phyloP scores from a whole-genome alignment of 2,329 filamentous ascomycete species.

The Monilinia fructicola region DNA sequence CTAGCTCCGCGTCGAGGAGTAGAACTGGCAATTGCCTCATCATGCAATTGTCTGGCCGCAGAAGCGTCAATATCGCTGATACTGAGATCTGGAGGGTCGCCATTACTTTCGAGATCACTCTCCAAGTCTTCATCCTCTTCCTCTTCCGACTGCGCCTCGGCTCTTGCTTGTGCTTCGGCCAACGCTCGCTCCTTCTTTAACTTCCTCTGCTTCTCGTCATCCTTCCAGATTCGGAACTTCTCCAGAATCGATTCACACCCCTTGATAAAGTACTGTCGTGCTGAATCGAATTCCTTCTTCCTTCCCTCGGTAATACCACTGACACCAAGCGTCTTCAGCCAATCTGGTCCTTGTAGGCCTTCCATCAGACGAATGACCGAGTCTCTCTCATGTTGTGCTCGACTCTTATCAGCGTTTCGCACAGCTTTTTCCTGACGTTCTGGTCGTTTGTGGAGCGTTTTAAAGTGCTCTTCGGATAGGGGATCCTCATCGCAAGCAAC shows the following conservation, averaged over 20 bases:
- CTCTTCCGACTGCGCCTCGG: conserved; percentile 39
- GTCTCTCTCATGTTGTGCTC: conserved; percentile 65
- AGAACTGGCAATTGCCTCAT: conserved; percentile 42
- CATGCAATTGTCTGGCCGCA: conserved; percentile 70
- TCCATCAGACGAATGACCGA: conserved; percentile 69
- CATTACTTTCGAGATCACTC: conserved; percentile 52
- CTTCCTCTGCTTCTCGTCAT: conserved; percentile 84
- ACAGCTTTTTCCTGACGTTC: conserved; percentile 62
- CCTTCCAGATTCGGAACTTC: conserved; percentile 85
- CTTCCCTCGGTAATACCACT: conserved; percentile 76
- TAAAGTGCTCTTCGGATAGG: conserved; percentile 55
- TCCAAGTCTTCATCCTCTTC: conserved; percentile 41
- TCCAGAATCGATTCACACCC: conserved; percentile 79
- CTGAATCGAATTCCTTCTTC: conserved; percentile 83
- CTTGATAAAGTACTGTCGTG: conserved; percentile 78
- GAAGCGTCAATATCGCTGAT: conserved; percentile 70
- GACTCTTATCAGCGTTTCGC: conserved; percentile 62
- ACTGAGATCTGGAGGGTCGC: conserved; percentile 58
- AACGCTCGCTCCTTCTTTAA: conserved; percentile 68
- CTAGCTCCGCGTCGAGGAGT: conserved; percentile 29
- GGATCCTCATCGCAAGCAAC: conserved; percentile 50
- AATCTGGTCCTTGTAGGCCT: conserved; percentile 85
- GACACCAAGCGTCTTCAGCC: conserved; percentile 89
- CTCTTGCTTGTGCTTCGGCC: conserved; percentile 48
- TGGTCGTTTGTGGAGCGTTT: conserved; percentile 56